Conservation (phyloP, 2,329 filamentous ascomycete species). For the Chaetomium olivaceum region DNA sequence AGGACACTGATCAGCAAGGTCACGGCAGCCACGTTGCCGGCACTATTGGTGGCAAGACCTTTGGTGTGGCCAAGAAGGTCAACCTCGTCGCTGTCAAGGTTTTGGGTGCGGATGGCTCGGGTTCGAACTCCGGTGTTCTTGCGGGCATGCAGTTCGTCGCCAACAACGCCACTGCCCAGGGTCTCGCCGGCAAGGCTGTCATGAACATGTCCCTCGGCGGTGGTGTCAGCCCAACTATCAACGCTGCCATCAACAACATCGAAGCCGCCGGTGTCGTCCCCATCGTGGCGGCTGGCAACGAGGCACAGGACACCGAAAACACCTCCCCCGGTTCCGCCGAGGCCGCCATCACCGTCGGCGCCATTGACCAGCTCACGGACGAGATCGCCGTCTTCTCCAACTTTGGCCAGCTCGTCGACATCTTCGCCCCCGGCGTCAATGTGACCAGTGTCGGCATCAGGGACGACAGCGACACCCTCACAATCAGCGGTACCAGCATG, state of each 20-base stretch:
- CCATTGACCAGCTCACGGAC: constrained; percentile 55
- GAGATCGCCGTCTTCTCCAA: constrained; percentile 57
- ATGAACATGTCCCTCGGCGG: constrained; percentile 66
- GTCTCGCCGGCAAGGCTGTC: constrained; percentile 54
- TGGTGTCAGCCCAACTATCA: constrained; percentile 50
- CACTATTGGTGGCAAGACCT: constrained; percentile 61
- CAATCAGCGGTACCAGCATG: constrained; percentile 61
- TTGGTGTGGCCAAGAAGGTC: constrained; percentile 62
- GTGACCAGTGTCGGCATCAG: constrained; percentile 55
- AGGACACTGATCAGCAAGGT: constrained; percentile 59
- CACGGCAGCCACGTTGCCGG: constrained; percentile 66
- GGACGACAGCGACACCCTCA: constrained; percentile 49
- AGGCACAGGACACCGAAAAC: constrained; percentile 52
- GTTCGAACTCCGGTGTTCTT: constrained; percentile 55
- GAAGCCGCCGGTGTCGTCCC: constrained; percentile 54
- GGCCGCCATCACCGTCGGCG: constrained; percentile 61
- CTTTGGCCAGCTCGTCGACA: constrained; percentile 55
- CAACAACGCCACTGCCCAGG: constrained; percentile 46
- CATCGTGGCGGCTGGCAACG: constrained; percentile 63
- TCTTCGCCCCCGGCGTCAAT: constrained; percentile 58
- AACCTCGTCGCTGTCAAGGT: constrained; percentile 62
- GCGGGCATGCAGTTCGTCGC: constrained; percentile 60
- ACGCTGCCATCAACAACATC: constrained; percentile 55
- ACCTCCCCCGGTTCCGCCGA: constrained; percentile 57
- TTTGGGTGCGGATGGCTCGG: constrained; percentile 51